Conservation (phyloP, 441 rosid species). For the Euphorbia celastroides region DNA sequence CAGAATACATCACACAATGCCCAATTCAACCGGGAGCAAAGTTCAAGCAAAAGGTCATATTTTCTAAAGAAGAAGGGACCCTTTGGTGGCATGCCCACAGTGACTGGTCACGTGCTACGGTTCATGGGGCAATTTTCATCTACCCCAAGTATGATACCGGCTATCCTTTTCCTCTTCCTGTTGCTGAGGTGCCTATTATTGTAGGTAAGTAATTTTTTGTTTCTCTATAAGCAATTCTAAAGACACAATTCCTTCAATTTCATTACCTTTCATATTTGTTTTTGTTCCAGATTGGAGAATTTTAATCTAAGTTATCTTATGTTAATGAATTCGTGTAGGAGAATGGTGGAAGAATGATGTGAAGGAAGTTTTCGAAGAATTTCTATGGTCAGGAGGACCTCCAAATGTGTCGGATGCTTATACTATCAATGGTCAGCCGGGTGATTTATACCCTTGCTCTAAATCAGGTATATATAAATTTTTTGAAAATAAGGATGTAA, state of each 20-base stretch:
- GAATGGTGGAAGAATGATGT: slow-evolving; percentile 53
- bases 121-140: slow-evolving; percentile 52
- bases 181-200: slow-evolving; percentile 34
- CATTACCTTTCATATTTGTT: too few relatives aligned
- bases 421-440: slow-evolving; percentile 55
- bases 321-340: slow-evolving; percentile 18
- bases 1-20: slow-evolving; percentile 52
- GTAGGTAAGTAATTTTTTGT: slow-evolving; percentile 22
- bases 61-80: slow-evolving; percentile 41
- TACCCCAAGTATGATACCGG: slow-evolving; percentile 23
- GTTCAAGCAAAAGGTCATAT: slow-evolving; percentile 40
- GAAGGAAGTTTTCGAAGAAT: slow-evolving; percentile 18
- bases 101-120: slow-evolving; percentile 56
- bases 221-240: not conserved
- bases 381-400: slow-evolving; percentile 24
- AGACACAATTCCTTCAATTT: not conserved
- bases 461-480: slow-evolving; percentile 33
- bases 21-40: slow-evolving; percentile 44
- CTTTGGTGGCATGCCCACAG: slow-evolving; percentile 86
- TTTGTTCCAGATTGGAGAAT: not conserved
- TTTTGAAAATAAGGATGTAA: too few relatives aligned
- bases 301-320: not conserved
- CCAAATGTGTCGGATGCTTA: slow-evolving; percentile 39
- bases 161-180: slow-evolving; percentile 42
- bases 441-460: slow-evolving; percentile 45